Conservation (phyloP, 495 filamentous ascomycete genomes). For the Penicillium malachiteum region DNA sequence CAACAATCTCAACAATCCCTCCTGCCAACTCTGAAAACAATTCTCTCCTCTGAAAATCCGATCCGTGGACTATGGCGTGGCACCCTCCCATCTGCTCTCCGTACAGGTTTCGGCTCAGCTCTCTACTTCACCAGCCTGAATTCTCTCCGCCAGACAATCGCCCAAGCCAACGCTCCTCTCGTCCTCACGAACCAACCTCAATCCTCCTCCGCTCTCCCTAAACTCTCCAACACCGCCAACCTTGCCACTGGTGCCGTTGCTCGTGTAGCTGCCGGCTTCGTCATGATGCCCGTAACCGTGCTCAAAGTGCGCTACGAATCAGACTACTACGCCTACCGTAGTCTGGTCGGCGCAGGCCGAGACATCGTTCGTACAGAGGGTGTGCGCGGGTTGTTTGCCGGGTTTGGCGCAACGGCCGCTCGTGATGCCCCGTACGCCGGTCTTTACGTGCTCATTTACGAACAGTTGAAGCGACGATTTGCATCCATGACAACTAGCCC, state of each 20-base stretch:
- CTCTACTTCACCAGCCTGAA: constrained; percentile 94
- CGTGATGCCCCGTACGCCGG: constrained; percentile 95
- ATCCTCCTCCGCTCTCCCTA: constrained; percentile 74
- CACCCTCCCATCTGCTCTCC: constrained; percentile 84
- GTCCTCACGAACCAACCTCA: constrained; percentile 19
- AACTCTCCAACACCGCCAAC: constrained; percentile 82
- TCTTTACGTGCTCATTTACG: constrained; percentile 92
- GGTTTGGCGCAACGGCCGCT: constrained; percentile 90
- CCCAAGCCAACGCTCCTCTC: constrained; percentile 36
- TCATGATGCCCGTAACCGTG: constrained; percentile 95
- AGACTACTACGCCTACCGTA: constrained; percentile 79
- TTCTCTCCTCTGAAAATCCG: constrained; percentile 59
- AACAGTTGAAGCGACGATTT: constrained; percentile 74
- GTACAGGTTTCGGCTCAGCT: constrained; percentile 88
- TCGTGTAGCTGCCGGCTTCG: constrained; percentile 77
- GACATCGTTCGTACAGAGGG: constrained; percentile 78
- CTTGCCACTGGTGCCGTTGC: constrained; percentile 80
- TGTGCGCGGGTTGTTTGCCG: constrained; percentile 81
- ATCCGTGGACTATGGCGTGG: constrained; percentile 88
- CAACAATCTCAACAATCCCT: constrained; percentile 69
- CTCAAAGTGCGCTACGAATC: constrained; percentile 96
- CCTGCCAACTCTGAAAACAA: constrained; percentile 64
- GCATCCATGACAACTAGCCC: constrained; percentile 29
- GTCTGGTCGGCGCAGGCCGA: constrained; percentile 64
- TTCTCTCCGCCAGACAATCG: constrained; percentile 68